phyloP scores from a whole-genome alignment of 306 rosid genomes.

The Cotoneaster glaucophyllus region DNA sequence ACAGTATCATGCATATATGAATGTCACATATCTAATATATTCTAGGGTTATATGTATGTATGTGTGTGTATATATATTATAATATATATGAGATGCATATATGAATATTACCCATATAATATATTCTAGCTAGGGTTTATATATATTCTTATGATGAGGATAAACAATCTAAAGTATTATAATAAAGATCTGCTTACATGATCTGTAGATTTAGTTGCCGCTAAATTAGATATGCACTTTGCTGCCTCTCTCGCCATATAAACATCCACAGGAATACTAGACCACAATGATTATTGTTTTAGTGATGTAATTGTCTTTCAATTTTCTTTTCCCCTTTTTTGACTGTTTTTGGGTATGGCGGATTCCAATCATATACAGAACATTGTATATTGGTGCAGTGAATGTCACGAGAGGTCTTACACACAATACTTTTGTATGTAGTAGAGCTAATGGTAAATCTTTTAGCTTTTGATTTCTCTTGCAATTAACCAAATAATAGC shows the following conservation, averaged over 20 bases:
- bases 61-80: neutral
- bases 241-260: neutral
- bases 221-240: neutral
- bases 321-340: too few species aligned
- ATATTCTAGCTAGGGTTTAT: neutral
- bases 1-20: neutral
- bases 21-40: neutral
- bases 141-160: neutral
- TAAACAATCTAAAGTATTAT: neutral
- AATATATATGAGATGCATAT: neutral
- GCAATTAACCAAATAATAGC: too few species aligned
- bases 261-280: neutral
- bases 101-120: neutral
- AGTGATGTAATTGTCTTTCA: neutral
- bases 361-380: too few species aligned
- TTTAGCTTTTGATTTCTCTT: too few species aligned
- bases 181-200: neutral
- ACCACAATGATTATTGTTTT: neutral
- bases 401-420: neutral
- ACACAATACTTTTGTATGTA: neutral
- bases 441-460: neutral
- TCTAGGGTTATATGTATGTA: neutral
- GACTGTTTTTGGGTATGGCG: neutral
- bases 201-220: neutral
- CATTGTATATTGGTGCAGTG: neutral